A percentile compares a stretch with the other conserved stretches of the same genome.
Evolutionary conservation across 2,329 filamentous ascomycete species (phyloP).

Genomic region (Botryotinia convoluta): DNA sequence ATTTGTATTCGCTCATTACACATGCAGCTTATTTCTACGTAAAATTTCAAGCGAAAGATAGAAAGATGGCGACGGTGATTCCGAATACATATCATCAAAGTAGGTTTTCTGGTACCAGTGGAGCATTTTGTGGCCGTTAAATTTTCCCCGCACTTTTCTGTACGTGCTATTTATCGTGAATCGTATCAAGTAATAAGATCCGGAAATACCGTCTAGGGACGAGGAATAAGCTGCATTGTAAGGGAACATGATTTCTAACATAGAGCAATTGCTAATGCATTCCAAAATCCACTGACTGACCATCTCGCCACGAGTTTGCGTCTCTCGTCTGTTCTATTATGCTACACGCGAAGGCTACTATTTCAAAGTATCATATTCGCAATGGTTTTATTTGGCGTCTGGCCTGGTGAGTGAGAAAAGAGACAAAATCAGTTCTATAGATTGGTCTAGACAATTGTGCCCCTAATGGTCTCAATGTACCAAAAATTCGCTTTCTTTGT

Average conservation of each 20-base stretch:
- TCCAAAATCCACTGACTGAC: background rate
- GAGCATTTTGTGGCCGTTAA: background rate
- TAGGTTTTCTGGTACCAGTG: background rate
- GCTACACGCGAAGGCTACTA: background rate
- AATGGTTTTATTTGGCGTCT: background rate
- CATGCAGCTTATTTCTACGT: background rate
- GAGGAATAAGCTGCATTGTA: background rate
- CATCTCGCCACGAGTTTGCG: background rate
- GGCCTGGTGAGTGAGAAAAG: background rate
- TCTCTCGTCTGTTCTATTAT: background rate
- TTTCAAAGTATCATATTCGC: background rate
- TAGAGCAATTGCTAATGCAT: background rate
- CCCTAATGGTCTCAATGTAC: background rate
- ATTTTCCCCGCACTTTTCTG: background rate
- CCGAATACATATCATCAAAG: background rate
- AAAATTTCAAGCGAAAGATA: background rate
- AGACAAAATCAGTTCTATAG: background rate
- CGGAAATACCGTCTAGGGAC: background rate
- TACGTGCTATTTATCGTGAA: background rate
- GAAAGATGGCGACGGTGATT: background rate
- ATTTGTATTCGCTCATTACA: background rate
- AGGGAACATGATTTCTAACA: background rate
- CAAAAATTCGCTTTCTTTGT: too few relatives aligned
- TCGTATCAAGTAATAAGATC: background rate
- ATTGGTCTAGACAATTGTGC: background rate